phyloP scores from a whole-genome alignment of 2,329 filamentous ascomycete species.

The Paraconiothyrium sp. region DNA sequence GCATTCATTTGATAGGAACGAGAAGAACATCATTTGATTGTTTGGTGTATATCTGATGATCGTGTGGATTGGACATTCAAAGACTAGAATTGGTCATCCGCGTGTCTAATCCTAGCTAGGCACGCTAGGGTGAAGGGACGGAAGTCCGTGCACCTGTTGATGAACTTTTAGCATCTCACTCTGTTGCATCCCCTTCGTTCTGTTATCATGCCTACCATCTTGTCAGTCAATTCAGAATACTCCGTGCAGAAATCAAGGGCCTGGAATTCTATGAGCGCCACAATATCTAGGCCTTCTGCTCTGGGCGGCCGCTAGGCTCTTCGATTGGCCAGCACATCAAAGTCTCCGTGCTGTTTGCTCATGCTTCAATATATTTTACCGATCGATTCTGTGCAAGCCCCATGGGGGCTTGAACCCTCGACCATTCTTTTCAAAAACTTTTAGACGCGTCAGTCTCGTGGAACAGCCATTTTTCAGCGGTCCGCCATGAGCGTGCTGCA shows the following conservation, averaged over 20 bases:
- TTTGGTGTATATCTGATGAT: no score
- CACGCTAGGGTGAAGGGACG: not conserved
- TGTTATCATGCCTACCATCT: not conserved
- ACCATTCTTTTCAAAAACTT: not conserved
- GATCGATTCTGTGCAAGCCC: not conserved
- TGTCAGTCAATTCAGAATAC: not conserved
- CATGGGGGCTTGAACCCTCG: not conserved
- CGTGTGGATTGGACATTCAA: not conserved
- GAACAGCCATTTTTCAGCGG: not conserved
- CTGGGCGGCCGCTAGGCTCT: not conserved
- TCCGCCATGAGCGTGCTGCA: slow-evolving; percentile 8
- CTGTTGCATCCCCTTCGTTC: not conserved
- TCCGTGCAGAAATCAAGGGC: not conserved
- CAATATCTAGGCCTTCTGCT: not conserved
- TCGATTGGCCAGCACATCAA: not conserved
- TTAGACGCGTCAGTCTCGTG: not conserved
- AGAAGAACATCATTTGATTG: not conserved
- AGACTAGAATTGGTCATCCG: not conserved
- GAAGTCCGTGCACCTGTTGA: not conserved
- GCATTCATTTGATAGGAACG: not conserved
- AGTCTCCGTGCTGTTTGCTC: not conserved
- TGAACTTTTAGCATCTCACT: not conserved
- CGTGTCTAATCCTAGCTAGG: not conserved
- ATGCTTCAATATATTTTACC: not conserved
- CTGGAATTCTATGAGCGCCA: not conserved